phyloP scores from a whole-genome alignment of 192 early-diverging fungal species.

The Podochytrium sp. region DNA sequence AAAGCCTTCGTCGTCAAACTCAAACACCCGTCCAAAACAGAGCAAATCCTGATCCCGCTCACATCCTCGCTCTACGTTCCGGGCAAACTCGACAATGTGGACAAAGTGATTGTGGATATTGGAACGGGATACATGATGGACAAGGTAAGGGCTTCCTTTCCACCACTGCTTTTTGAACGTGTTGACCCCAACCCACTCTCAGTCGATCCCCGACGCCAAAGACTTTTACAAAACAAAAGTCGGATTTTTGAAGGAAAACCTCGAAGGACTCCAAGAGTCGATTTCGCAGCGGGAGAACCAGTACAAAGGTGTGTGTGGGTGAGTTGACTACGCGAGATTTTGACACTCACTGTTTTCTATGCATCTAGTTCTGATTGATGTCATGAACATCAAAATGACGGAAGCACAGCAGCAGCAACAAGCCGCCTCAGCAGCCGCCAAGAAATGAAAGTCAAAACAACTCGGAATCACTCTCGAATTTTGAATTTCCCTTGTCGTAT shows the following conservation, averaged over 20 bases:
- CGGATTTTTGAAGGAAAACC: constrained; percentile 78
- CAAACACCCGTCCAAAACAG: constrained; percentile 35
- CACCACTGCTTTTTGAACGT: not conserved
- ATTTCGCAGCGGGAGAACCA: constrained; percentile 75
- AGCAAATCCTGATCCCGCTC: constrained; percentile 75
- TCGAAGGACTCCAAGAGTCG: constrained; percentile 81
- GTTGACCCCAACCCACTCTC: not conserved
- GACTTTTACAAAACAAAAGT: constrained; percentile 85
- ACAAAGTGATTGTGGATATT: constrained; percentile 91
- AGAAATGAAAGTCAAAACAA: too few relatives aligned
- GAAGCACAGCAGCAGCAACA: not conserved
- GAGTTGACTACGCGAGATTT: not conserved
- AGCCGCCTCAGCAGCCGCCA: constrained; percentile 20
- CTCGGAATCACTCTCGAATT: too few relatives aligned
- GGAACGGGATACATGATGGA: constrained; percentile 96
- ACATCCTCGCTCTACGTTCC: constrained; percentile 87
- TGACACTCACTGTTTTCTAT: not conserved
- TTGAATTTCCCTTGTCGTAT: too few relatives aligned
- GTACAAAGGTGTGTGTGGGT: constrained; percentile 33
- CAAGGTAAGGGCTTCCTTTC: constrained; percentile 66
- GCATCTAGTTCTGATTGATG: constrained; percentile 26
- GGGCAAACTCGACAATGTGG: constrained; percentile 78
- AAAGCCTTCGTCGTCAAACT: too few relatives aligned
- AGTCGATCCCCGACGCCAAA: constrained; percentile 79
- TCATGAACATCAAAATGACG: constrained; percentile 31